Percentiles rank a stretch among this genome's conserved stretches.
Conservation (phyloP, 1,139 yeast species). For the Sugiyamaella grinbergsii region DNA sequence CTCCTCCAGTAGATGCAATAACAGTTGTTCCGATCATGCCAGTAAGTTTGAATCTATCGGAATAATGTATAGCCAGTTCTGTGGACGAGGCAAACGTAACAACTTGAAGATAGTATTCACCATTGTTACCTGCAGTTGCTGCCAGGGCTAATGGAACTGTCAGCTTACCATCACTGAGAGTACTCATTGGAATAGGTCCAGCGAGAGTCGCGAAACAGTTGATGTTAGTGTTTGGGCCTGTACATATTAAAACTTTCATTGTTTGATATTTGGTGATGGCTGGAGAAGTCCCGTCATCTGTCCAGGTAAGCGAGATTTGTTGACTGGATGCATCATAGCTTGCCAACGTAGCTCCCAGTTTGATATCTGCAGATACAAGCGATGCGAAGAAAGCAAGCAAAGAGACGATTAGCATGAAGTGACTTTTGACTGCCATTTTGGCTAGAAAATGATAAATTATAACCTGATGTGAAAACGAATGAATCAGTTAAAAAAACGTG, state of each 20-base stretch:
- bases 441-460: not conserved
- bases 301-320: constrained; percentile 59
- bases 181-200: not conserved
- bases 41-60: constrained; percentile 62
- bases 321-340: constrained; percentile 49
- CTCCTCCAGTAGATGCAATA: constrained; percentile 46
- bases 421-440: not conserved
- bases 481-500: not conserved
- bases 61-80: constrained; percentile 65
- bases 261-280: constrained; percentile 48
- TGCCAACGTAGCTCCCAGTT: constrained; percentile 49
- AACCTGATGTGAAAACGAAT: not conserved
- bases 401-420: not conserved
- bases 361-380: constrained; percentile 54
- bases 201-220: constrained; percentile 15
- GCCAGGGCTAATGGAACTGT: constrained; percentile 43
- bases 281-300: constrained; percentile 56
- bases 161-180: constrained; percentile 28
- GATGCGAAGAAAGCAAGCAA: not conserved
- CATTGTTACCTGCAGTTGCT: constrained; percentile 55
- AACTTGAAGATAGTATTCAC: constrained; percentile 71
- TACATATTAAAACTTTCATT: constrained; percentile 62
- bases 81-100: constrained; percentile 46
- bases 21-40: constrained; percentile 69
- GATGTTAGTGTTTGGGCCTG: constrained; percentile 60